These are phyloP conservation scores for Skeletonema grethae DNA, from an alignment of 108 stramenopile species.

Conservation along the genomic window DNA sequence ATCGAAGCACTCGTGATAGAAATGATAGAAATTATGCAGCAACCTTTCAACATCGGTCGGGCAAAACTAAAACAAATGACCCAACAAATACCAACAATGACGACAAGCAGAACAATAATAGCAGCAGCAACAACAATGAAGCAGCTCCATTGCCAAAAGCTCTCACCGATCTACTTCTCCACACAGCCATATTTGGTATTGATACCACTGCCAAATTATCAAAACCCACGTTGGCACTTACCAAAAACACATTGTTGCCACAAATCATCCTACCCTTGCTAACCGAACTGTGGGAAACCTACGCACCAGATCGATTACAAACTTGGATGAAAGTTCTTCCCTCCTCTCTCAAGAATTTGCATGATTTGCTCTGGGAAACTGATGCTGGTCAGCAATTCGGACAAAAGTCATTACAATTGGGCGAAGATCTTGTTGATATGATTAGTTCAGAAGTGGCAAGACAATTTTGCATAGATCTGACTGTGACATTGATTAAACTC, in stretches of 20 bases:
- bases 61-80: background rate
- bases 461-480: conserved; percentile 70
- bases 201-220: conserved; percentile 45
- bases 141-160: conserved; percentile 17
- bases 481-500: conserved; percentile 61
- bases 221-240: conserved; percentile 27
- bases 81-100: background rate
- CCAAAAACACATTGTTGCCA: conserved; percentile 29
- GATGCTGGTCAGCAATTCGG: conserved; percentile 35
- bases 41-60: conserved; percentile 9
- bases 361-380: conserved; percentile 31
- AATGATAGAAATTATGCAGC: background rate
- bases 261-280: conserved; percentile 35
- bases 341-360: conserved; percentile 27
- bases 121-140: background rate
- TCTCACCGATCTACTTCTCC: conserved; percentile 34
- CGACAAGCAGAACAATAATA: background rate
- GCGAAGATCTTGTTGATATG: conserved; percentile 52
- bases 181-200: conserved; percentile 43
- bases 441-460: conserved; percentile 54
- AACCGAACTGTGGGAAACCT: conserved; percentile 30
- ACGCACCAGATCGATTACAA: conserved; percentile 36
- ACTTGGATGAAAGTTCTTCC: conserved; percentile 46
- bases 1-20: conserved; percentile 7
- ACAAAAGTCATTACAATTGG: conserved; percentile 17